Conservation (phyloP, 257 asterid genomes). For the Echites panduratus region DNA sequence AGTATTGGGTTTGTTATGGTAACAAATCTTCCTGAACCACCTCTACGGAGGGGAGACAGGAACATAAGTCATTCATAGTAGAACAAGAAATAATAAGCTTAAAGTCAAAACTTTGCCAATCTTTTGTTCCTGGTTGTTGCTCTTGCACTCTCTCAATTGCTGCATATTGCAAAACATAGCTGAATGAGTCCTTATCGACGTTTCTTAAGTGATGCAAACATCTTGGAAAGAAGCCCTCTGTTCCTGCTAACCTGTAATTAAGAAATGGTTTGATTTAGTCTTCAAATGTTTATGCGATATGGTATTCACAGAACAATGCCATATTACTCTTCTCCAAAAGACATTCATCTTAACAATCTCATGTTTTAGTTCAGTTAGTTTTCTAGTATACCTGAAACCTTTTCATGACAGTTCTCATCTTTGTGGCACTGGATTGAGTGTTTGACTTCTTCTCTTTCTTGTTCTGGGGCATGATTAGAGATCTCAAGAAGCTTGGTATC, state of each 20-base stretch:
- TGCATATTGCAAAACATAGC: not conserved
- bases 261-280: slow-evolving; percentile 13
- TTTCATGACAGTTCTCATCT: slow-evolving; percentile 4
- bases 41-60: not conserved
- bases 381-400: not conserved
- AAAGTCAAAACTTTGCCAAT: too few species aligned
- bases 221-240: slow-evolving; percentile 11
- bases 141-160: not conserved
- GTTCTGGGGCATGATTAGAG: not conserved
- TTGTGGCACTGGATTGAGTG: slow-evolving; percentile 4
- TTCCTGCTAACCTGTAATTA: slow-evolving; percentile 7
- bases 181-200: not conserved
- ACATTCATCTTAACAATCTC: not conserved
- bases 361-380: not conserved
- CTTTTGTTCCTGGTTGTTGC: not conserved
- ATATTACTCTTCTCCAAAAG: not conserved
- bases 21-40: not conserved
- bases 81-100: not conserved
- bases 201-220: slow-evolving; percentile 12
- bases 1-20: not conserved
- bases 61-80: not conserved
- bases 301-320: not conserved
- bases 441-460: slow-evolving; percentile 8
- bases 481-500: slow-evolving; percentile 31
- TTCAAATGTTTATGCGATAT: slow-evolving; percentile 12